A percentile compares a stretch with the other conserved stretches of the same genome.
These are phyloP conservation scores for Boletus rubropictus DNA, from an alignment of 768 basidiomycete species.

Conservation along the genomic window DNA sequence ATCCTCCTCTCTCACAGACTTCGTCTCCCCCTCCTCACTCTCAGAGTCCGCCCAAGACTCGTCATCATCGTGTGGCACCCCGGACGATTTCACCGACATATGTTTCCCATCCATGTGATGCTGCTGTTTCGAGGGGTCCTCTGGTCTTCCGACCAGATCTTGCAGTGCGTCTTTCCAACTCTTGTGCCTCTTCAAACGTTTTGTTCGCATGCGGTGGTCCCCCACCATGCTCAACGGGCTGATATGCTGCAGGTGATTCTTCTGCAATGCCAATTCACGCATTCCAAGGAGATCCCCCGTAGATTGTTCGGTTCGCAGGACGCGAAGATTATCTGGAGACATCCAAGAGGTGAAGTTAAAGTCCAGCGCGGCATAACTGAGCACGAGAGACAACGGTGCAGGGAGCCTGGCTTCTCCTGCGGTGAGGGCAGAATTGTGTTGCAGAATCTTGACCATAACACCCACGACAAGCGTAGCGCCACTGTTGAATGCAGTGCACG, in stretches of 20 bases:
- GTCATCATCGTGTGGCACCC: conserved; percentile 36
- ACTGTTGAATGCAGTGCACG: conserved; percentile 36
- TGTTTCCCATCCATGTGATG: conserved; percentile 24
- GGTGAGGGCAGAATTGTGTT: conserved; percentile 40
- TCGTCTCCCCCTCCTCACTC: conserved; percentile 43
- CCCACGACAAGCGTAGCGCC: conserved; percentile 85
- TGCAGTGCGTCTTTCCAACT: conserved; percentile 60
- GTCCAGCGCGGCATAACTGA: conserved; percentile 89
- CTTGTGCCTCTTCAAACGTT: conserved; percentile 43
- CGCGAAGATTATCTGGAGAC: conserved; percentile 74
- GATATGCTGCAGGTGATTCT: conserved; percentile 83
- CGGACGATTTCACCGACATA: conserved; percentile 25
- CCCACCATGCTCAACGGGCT: conserved; percentile 90
- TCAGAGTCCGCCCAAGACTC: conserved; percentile 51
- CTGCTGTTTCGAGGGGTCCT: conserved; percentile 16
- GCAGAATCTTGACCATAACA: conserved; percentile 80
- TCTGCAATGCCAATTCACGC: conserved; percentile 65
- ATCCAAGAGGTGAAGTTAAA: conserved; percentile 99
- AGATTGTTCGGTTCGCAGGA: conserved; percentile 84
- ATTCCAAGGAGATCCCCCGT: conserved; percentile 74
- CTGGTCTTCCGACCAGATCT: conserved; percentile 41
- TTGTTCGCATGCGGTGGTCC: conserved; percentile 44
- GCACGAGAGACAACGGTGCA: conserved; percentile 73
- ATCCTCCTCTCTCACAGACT: conserved; percentile 58
- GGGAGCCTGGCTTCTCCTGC: conserved; percentile 44